Base-by-base conservation (phyloP, 2,329 filamentous ascomycete genomes). In the Aspergillus aculeatinus region DNA sequence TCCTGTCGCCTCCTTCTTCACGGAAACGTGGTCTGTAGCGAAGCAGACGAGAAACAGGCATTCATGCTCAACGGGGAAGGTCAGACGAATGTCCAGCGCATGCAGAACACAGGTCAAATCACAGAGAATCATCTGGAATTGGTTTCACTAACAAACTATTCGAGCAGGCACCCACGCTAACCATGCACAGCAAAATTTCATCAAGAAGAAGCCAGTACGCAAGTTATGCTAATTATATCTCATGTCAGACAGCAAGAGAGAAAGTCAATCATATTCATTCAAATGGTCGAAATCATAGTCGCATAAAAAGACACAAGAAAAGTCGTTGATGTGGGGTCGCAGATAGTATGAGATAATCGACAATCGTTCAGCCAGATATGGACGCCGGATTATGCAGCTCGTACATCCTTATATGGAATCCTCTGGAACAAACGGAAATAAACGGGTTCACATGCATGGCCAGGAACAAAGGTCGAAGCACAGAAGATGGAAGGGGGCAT, bases 401-500 rank as follows among this genome's bases (percentile, higher is more conserved):
- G 48, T 55, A 35, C 25, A 44, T 29, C 33, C 44, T 55, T 25
- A 33, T 47, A 27, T 55, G 42, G 42, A 31, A 31, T 48, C 6
- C 44, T 31, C 39, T 48, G 21, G 27, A 44, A 44, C 16, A 6
- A 9, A 44, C 5, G 25, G 39, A 14, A 42, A 16, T 50, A 23
- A 51, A 12, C 47, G 49, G 35, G 12, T 29, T 42, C 19, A 39
- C 25, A 55, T 55, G 33, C 42, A 55, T 55, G 42, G 39, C 6
- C 39, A 35, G 12, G 33, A 16, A 35, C 33, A 35, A 4, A 35
- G 23, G 23, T 35, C 33, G 33, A 16, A 35, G 60, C 42, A 55
- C 63, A 65, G 9, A 57, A 12, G 51, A 58, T 58, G 56, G 16
- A 35, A 48, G 12, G 49, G n/a, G 47, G 29, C 51, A 16, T 55